Conservation (phyloP, 2,329 filamentous ascomycete genomes). For the Pseudogymnoascus sp. region DNA sequence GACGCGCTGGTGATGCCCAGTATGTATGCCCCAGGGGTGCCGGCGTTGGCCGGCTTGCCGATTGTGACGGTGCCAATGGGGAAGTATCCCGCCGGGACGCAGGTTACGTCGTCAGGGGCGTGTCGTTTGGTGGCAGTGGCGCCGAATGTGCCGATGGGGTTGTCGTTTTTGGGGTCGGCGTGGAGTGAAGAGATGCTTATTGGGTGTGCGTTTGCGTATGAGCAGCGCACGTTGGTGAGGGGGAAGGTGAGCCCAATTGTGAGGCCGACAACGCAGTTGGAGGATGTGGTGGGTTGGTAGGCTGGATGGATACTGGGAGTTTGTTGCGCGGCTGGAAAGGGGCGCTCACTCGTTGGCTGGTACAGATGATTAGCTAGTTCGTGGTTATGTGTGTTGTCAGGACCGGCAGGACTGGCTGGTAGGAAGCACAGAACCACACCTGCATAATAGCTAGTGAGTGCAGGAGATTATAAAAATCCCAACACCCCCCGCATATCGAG, state of each 20-base stretch:
- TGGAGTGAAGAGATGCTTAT: slow-evolving; percentile 56
- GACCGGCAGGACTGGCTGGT: background rate
- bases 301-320: background rate
- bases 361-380: background rate
- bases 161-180: slow-evolving; percentile 51
- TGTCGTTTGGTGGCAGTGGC: slow-evolving; percentile 12
- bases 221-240: slow-evolving; percentile 38
- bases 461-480: background rate
- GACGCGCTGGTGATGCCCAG: slow-evolving; percentile 56
- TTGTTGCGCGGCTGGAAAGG: background rate
- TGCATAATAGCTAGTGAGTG: background rate
- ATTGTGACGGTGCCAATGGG: slow-evolving; percentile 57
- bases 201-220: slow-evolving; percentile 59
- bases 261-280: slow-evolving; percentile 38
- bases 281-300: slow-evolving; percentile 30
- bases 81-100: slow-evolving; percentile 39
- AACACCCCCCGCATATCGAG: background rate
- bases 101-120: slow-evolving; percentile 14
- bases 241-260: slow-evolving; percentile 39
- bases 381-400: background rate
- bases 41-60: slow-evolving; percentile 50
- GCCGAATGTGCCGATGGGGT: slow-evolving; percentile 35
- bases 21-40: slow-evolving; percentile 35
- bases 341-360: background rate
- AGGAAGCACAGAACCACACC: background rate